Conservation (phyloP, 805 yeast species). For the Vanderwaltozyma tropicalis region DNA sequence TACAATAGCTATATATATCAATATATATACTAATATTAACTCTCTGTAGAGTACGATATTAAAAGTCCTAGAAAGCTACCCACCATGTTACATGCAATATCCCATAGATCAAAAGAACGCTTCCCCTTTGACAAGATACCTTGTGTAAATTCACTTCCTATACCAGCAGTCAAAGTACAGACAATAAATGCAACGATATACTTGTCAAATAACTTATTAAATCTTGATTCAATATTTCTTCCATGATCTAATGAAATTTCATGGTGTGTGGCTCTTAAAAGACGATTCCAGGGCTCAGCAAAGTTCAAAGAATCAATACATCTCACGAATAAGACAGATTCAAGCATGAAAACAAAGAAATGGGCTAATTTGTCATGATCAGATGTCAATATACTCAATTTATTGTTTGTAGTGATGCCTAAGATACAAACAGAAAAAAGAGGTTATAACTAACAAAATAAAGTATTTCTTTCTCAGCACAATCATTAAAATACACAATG, state of each 20-base stretch:
- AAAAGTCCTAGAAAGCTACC: slow-evolving; percentile 23
- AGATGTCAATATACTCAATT: slow-evolving; percentile 32
- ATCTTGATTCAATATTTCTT: slow-evolving; percentile 2
- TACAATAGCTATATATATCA: no score
- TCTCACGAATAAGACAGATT: slow-evolving; percentile 41
- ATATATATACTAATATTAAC: background rate
- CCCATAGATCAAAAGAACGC: slow-evolving; percentile 40
- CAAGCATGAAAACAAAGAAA: slow-evolving; percentile 35
- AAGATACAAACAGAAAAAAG: slow-evolving; percentile 18
- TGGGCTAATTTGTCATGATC: slow-evolving; percentile 45
- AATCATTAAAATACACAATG: background rate
- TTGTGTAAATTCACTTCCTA: slow-evolving; percentile 44
- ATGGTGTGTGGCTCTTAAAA: background rate
- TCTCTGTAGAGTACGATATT: slow-evolving; percentile 9
- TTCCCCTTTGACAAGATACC: slow-evolving; percentile 18
- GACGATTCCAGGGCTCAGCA: background rate
- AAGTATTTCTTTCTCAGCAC: slow-evolving; percentile 12
- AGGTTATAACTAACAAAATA: slow-evolving; percentile 6
- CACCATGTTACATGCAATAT: slow-evolving; percentile 32
- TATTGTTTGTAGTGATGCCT: slow-evolving; percentile 29
- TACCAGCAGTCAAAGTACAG: slow-evolving; percentile 39
- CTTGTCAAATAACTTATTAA: slow-evolving; percentile 7
- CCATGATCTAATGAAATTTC: slow-evolving; percentile 21
- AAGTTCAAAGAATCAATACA: slow-evolving; percentile 30
- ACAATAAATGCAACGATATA: slow-evolving; percentile 28